Evolutionary conservation across 1,284 basidiomycete genomes (phyloP).

Genomic region (Bjerkandera adusta): DNA sequence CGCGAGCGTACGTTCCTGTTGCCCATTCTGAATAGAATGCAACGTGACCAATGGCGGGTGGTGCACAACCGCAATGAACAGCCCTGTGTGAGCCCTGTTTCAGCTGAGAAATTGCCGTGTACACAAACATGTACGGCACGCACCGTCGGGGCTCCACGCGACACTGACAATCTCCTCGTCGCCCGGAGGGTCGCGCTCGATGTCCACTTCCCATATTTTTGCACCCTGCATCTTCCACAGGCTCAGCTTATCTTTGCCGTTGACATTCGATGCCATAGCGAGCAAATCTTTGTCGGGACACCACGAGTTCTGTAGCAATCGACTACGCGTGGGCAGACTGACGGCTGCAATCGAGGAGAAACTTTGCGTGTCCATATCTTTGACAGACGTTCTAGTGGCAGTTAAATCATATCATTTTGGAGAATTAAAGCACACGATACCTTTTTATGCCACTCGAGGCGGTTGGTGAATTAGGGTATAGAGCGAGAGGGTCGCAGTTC

Average conservation of each 20-base stretch:
- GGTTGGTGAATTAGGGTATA: too few relatives aligned
- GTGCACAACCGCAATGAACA: constrained; percentile 69
- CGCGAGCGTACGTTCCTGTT: constrained; percentile 44
- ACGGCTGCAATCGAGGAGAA: constrained; percentile 60
- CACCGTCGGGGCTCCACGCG: constrained; percentile 82
- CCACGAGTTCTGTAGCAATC: constrained; percentile 62
- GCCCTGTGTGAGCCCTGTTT: constrained; percentile 42
- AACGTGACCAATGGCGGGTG: constrained; percentile 65
- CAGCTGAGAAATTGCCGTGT: constrained; percentile 17
- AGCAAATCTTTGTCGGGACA: constrained; percentile 84
- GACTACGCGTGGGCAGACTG: constrained; percentile 52
- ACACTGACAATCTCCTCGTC: constrained; percentile 45
- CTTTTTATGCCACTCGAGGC: too few relatives aligned
- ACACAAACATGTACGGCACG: constrained; percentile 18
- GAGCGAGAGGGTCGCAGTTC: too few relatives aligned
- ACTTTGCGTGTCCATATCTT: not conserved
- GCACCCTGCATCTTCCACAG: constrained; percentile 79
- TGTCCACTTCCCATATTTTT: constrained; percentile 77
- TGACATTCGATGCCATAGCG: constrained; percentile 60
- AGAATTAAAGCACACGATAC: too few relatives aligned
- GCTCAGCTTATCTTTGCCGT: constrained; percentile 63
- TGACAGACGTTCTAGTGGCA: too few relatives aligned
- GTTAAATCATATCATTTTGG: too few relatives aligned
- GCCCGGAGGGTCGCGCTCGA: constrained; percentile 34
- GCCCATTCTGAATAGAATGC: constrained; percentile 76